phyloP scores from a whole-genome alignment of 2,329 filamentous ascomycete genomes.

The Colletotrichum destructivum region DNA sequence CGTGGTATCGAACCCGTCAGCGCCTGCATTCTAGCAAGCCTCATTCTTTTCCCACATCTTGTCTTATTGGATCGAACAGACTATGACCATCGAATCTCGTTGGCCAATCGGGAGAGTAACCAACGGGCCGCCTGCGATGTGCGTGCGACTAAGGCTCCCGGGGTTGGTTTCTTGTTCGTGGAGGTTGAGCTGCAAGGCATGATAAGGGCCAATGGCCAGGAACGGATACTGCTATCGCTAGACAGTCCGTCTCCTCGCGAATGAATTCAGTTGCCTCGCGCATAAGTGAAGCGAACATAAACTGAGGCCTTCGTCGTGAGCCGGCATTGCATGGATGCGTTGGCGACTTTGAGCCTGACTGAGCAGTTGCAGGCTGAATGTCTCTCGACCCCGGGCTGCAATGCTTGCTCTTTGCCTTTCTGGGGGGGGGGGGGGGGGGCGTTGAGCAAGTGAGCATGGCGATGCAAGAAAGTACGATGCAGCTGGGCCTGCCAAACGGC shows the following conservation, averaged over 20 bases:
- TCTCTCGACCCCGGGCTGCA: neutral
- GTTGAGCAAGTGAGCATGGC: no score
- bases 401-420: neutral
- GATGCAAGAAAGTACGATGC: conserved; percentile 15
- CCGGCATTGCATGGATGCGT: conserved; percentile 2
- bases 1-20: conserved; percentile 15
- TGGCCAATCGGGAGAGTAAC: neutral
- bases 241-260: neutral
- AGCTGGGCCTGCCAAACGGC: neutral
- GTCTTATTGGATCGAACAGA: conserved; percentile 20
- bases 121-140: conserved; percentile 30
- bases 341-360: neutral
- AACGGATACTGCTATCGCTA: neutral
- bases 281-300: neutral
- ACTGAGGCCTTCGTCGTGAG: conserved; percentile 13
- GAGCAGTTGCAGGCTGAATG: neutral
- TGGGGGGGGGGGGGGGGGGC: neutral
- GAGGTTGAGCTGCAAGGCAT: neutral
- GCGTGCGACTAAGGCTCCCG: neutral
- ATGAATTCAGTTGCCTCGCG: neutral
- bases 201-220: neutral
- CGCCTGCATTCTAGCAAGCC: conserved; percentile 22
- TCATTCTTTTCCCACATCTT: conserved; percentile 14
- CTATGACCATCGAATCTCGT: conserved; percentile 1
- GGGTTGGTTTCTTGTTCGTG: neutral